Evolutionary conservation across 176 grass and related monocot genomes (phyloP).

Genomic region (Paspalum notatum): DNA sequence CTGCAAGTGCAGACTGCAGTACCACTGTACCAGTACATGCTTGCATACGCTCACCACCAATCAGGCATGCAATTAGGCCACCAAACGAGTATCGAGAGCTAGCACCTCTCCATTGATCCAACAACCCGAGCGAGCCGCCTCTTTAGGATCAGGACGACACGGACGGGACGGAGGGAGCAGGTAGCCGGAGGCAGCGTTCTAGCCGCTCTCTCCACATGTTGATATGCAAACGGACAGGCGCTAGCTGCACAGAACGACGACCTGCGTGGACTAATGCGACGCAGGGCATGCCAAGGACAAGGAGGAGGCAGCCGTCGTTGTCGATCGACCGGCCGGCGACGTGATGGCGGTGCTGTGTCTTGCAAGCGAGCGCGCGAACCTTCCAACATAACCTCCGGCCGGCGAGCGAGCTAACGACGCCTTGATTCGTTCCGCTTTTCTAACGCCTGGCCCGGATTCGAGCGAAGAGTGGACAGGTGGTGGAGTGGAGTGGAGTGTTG

Average conservation of each 20-base stretch:
- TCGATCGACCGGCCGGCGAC: not conserved
- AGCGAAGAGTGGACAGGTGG: not conserved
- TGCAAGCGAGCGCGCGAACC: conserved; percentile 41
- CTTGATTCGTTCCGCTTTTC: not conserved
- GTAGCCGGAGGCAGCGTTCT: not conserved
- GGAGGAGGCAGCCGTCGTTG: not conserved
- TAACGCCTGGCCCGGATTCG: conserved; percentile 22
- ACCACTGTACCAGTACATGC: no score
- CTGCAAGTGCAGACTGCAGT: no score
- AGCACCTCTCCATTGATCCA: not conserved
- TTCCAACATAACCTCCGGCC: conserved; percentile 5
- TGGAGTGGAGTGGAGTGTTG: conserved; percentile 6
- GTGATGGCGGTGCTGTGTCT: conserved; percentile 21
- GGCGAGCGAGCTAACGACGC: not conserved
- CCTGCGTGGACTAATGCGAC: conserved; percentile 28
- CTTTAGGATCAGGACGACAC: not conserved
- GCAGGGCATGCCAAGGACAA: not conserved
- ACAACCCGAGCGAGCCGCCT: conserved; percentile 22
- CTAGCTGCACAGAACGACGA: not conserved
- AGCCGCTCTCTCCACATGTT: not conserved
- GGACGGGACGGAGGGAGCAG: not conserved
- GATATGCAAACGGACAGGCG: not conserved
- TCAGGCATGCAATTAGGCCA: not conserved
- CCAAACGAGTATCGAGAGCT: conserved; percentile 3
- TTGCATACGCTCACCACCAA: not conserved